Conservation (phyloP, 495 filamentous ascomycete species). For the Baudoinia panamericana region DNA sequence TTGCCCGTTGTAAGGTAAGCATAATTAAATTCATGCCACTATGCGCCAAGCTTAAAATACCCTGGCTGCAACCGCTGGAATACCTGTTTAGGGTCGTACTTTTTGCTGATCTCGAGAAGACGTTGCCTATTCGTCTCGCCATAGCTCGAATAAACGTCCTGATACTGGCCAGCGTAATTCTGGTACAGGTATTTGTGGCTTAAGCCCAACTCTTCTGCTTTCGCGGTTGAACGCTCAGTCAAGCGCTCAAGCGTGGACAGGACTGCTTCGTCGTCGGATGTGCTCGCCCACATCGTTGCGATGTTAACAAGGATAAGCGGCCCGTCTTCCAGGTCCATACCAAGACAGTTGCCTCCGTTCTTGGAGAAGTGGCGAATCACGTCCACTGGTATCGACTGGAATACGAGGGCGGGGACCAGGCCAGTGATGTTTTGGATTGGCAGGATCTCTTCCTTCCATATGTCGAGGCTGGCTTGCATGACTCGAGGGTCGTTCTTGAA, state of each 20-base stretch:
- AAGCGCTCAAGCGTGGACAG: constrained; percentile 18
- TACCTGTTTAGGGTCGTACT: constrained; percentile 27
- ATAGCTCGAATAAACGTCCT: constrained; percentile 30
- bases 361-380: constrained; percentile 25
- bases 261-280: constrained; percentile 27
- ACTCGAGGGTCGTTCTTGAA: constrained; percentile 19
- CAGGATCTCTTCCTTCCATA: constrained; percentile 22
- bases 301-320: constrained; percentile 27
- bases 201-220: constrained; percentile 33
- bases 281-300: constrained; percentile 24
- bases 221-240: constrained; percentile 20
- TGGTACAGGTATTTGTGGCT: constrained; percentile 45
- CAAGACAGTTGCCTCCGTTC: constrained; percentile 27
- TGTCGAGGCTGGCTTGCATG: constrained; percentile 21
- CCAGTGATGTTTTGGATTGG: constrained; percentile 18
- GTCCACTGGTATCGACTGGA: constrained; percentile 25
- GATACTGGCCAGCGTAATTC: constrained; percentile 32
- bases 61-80: constrained; percentile 29
- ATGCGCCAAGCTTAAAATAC: constrained; percentile 26
- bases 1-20: too few species aligned
- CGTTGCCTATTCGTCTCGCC: constrained; percentile 16
- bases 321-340: constrained; percentile 20
- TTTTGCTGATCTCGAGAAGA: constrained; percentile 23
- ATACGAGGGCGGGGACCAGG: constrained; percentile 22
- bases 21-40: too few species aligned